Evolutionary conservation across 108 stramenopile species (phyloP), one percentile per base, ranked within the genome.

Genomic region (Cyclotella distinguenda): DNA sequence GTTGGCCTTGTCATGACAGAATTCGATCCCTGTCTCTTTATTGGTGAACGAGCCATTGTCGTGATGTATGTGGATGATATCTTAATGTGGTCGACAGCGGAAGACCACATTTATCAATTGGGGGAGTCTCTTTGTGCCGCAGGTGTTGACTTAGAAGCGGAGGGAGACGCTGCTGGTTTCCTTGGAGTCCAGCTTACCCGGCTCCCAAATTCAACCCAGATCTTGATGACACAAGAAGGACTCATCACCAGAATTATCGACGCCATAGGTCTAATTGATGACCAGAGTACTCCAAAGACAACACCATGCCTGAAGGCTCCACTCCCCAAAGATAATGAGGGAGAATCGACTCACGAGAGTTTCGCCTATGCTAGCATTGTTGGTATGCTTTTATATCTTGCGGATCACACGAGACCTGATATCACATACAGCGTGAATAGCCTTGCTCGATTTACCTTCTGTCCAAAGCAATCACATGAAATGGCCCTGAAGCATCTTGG

Each of bases 21-120:
- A 25, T 22, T 49, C 11, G 48, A 49, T 49, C 48, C 25, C 12
- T 49, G 25, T 49, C 48, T 49, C 1, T 49, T 49, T 19, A 49
- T 49, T 49, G 48, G 10, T 42, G 40, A 42, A 42, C n/a, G 5
- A 42, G 40, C 16, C 5, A 42, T 42, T 2, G 13, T 13, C 40
- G 16, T 42, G 4, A 16, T 13, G 2, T 42, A 4, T 2, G 40
- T 42, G 40, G 40, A 42, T 42, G 40, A 5, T 5, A 16, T 42
- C n/a, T 16, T 42, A 2, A 16, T 42, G n/a, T 42, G 2, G 40
- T 13, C 40, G 16, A 2, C 16, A 5, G 40, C 13, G 2, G 40
- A 42, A 5, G 2, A 13, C 16, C n/a, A 42, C 40, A 42, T 42
- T 4, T 2, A 42, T 5, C 2, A 2, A 4, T 4, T 42, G 40